phyloP scores from a whole-genome alignment of 2,329 filamentous ascomycete species.

The Diaporthe helianthi region DNA sequence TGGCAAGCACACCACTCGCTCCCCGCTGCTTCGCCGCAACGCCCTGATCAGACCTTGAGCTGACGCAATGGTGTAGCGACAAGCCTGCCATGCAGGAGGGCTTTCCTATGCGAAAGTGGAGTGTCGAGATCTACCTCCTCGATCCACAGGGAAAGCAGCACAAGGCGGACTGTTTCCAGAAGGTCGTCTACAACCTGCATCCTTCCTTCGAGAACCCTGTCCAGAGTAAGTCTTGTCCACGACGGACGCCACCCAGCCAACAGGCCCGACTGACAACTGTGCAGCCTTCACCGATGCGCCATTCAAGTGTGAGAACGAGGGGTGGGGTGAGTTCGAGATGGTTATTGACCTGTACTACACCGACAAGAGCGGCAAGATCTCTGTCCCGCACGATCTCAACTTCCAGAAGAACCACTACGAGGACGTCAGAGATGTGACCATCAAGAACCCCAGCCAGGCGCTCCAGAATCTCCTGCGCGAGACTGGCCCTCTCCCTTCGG shows the following conservation, averaged over 20 bases:
- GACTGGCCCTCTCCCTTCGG: slow-evolving; percentile 83
- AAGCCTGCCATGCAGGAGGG: slow-evolving; percentile 84
- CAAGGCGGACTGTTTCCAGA: slow-evolving; percentile 85
- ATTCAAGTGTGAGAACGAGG: slow-evolving; percentile 90
- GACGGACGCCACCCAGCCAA: neutral
- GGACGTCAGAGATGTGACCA: slow-evolving; percentile 78
- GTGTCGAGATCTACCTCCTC: slow-evolving; percentile 81
- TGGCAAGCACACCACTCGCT: neutral
- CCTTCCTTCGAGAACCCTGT: slow-evolving; percentile 88
- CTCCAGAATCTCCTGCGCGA: slow-evolving; percentile 81
- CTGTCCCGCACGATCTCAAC: slow-evolving; percentile 88
- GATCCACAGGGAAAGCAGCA: slow-evolving; percentile 87
- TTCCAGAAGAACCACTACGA: slow-evolving; percentile 86
- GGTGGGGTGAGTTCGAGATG: slow-evolving; percentile 99
- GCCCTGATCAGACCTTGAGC: neutral
- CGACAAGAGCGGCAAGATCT: slow-evolving; percentile 84
- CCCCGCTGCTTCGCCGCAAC: neutral
- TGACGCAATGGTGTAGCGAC: slow-evolving; percentile 60
- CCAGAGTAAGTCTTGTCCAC: slow-evolving; percentile 70
- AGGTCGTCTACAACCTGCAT: slow-evolving; percentile 91
- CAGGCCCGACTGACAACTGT: slow-evolving; percentile 33
- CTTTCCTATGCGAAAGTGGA: slow-evolving; percentile 94
- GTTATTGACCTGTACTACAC: slow-evolving; percentile 80
- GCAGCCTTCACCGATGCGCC: slow-evolving; percentile 82
- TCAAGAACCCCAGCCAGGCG: slow-evolving; percentile 92